phyloP scores from a whole-genome alignment of 352 stramenopile genomes.

The Phytophthora ramorum region DNA sequence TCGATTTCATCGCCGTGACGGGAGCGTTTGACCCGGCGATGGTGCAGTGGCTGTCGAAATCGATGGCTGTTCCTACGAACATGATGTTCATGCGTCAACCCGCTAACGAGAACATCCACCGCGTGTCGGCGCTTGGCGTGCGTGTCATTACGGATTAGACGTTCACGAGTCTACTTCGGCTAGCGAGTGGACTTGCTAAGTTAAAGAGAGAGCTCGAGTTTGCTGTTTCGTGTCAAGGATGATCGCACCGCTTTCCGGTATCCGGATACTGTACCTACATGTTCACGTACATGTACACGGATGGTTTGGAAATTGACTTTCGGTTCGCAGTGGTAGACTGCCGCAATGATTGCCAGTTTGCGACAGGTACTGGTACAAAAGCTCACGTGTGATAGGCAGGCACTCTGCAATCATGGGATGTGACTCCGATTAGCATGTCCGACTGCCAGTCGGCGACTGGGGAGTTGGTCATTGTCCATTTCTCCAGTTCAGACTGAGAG shows the following conservation, averaged over 20 bases:
- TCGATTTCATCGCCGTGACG: conserved; percentile 85
- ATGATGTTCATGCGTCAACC: conserved; percentile 93
- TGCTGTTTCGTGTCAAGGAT: not conserved
- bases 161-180: conserved; percentile 6
- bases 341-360: too few relatives aligned
- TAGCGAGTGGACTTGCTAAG: not conserved
- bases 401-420: conserved; percentile 18
- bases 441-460: not conserved
- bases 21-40: conserved; percentile 74
- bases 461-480: not conserved
- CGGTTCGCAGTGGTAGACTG: too few relatives aligned
- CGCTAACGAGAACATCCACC: conserved; percentile 76
- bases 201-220: not conserved
- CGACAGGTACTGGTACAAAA: too few relatives aligned
- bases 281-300: too few relatives aligned
- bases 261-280: too few relatives aligned
- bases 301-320: too few relatives aligned
- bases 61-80: conserved; percentile 80
- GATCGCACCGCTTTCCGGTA: too few relatives aligned
- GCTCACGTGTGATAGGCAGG: conserved; percentile 4
- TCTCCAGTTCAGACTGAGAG: conserved; percentile 10
- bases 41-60: conserved; percentile 83
- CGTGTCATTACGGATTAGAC: conserved; percentile 77
- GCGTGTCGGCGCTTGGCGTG: conserved; percentile 76
- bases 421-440: conserved; percentile 1